Evolutionary conservation across 257 asterid genomes (phyloP).

Genomic region (Haberlea rhodopensis): DNA sequence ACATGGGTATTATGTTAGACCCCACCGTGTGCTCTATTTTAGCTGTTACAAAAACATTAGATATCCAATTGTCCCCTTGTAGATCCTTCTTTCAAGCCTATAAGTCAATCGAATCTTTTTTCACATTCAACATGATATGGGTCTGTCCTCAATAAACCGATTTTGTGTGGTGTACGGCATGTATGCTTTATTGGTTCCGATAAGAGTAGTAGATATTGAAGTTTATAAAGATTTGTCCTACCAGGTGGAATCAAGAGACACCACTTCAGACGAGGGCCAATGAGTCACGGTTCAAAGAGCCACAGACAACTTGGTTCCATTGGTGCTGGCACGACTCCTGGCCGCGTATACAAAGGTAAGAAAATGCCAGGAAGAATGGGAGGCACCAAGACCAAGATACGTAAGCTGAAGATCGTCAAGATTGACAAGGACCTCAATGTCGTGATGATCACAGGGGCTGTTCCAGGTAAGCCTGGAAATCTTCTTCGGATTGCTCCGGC

Average conservation of each 20-base stretch:
- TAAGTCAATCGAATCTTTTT: not conserved
- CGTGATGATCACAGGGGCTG: slow-evolving; percentile 85
- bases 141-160: not conserved
- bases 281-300: slow-evolving; percentile 98
- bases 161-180: not conserved
- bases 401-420: slow-evolving; percentile 81
- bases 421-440: slow-evolving; percentile 74
- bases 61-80: not conserved
- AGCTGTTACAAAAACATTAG: not conserved
- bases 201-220: not conserved
- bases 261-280: slow-evolving; percentile 84
- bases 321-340: slow-evolving; percentile 98
- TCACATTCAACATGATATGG: not conserved
- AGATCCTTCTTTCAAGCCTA: not conserved
- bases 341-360: slow-evolving; percentile 87
- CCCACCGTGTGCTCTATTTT: no score
- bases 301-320: slow-evolving; percentile 90
- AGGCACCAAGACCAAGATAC: slow-evolving; percentile 73
- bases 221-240: slow-evolving; percentile 16
- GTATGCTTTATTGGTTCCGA: not conserved
- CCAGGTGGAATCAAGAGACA: slow-evolving; percentile 98
- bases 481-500: slow-evolving; percentile 94
- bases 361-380: slow-evolving; percentile 99
- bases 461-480: slow-evolving; percentile 98
- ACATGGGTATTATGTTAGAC: not conserved